A percentile compares a stretch with the other conserved stretches of the same genome.
Evolutionary conservation across 495 filamentous ascomycete genomes (phyloP).

Genomic region (Monascus purpureus): DNA sequence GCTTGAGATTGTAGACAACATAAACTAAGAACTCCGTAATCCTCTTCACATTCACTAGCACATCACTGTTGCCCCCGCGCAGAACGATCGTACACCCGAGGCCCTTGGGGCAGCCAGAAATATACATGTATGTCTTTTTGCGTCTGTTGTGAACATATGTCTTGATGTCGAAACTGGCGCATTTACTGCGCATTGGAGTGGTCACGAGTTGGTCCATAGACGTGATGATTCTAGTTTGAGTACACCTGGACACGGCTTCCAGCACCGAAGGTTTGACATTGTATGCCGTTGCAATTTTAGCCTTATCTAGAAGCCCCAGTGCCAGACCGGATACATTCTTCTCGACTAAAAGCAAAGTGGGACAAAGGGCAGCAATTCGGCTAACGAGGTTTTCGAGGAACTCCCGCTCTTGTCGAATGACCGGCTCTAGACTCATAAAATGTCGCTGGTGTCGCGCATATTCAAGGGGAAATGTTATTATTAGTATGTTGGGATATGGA

Average conservation of each 20-base stretch:
- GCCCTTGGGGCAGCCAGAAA: constrained; percentile 84
- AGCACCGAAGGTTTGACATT: constrained; percentile 95
- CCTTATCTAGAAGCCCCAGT: constrained; percentile 71
- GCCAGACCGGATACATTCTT: constrained; percentile 85
- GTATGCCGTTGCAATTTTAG: constrained; percentile 80
- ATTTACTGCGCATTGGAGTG: constrained; percentile 63
- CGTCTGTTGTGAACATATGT: constrained; percentile 72
- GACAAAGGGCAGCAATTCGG: constrained; percentile 73
- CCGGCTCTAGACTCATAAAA: constrained; percentile 95
- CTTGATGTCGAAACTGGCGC: constrained; percentile 83
- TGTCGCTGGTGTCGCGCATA: constrained; percentile 91
- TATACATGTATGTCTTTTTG: constrained; percentile 90
- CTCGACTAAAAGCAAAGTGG: constrained; percentile 75
- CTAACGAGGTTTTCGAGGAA: constrained; percentile 87
- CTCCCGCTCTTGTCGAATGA: constrained; percentile 93
- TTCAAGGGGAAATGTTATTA: constrained; percentile 90
- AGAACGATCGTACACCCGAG: constrained; percentile 94
- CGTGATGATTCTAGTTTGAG: constrained; percentile 80
- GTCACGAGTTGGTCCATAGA: constrained; percentile 90
- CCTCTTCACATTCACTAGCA: constrained; percentile 67
- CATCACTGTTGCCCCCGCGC: constrained; percentile 58
- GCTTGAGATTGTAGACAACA: constrained; percentile 92
- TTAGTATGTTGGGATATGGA: constrained; percentile 69
- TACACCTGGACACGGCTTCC: constrained; percentile 83
- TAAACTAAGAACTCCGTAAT: constrained; percentile 99